Evolutionary conservation across 2,329 filamentous ascomycete species (phyloP).

Genomic region (Fusarium nematophilum): DNA sequence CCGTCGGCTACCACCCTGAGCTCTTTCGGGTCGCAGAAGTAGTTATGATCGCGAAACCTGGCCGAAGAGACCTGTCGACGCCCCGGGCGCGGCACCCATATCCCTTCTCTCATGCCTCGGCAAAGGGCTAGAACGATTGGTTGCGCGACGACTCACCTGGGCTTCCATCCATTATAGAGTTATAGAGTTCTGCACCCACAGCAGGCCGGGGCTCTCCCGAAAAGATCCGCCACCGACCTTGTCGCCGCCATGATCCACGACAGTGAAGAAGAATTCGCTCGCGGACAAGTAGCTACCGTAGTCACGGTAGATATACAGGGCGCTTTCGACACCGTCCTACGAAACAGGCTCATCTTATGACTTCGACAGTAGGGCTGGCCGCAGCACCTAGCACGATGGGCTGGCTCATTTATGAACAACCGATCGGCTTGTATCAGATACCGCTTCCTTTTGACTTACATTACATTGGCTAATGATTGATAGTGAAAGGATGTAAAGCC

Average conservation of each 20-base stretch:
- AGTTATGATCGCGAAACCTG: conserved; percentile 40
- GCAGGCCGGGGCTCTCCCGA: conserved; percentile 38
- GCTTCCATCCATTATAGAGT: conserved; percentile 29
- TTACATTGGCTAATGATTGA: too few relatives aligned
- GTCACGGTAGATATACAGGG: conserved; percentile 32
- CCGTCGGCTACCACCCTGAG: conserved; percentile 31
- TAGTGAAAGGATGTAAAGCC: too few relatives aligned
- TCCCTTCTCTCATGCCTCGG: too few relatives aligned
- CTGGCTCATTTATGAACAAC: conserved; percentile 24
- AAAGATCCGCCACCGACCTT: conserved; percentile 19
- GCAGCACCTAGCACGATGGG: conserved; percentile 17
- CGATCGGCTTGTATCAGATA: conserved; percentile 7
- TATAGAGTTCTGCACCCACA: conserved; percentile 33
- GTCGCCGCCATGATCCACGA: conserved; percentile 30
- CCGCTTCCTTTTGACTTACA: too few relatives aligned
- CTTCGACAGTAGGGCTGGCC: conserved; percentile 30
- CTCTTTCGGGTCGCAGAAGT: too few relatives aligned
- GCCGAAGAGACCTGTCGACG: conserved; percentile 30
- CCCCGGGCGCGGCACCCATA: conserved; percentile 38
- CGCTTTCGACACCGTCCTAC: conserved; percentile 33
- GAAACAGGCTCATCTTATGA: conserved; percentile 27
- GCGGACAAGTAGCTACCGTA: conserved; percentile 20
- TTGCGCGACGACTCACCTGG: conserved; percentile 35
- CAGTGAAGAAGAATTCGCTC: conserved; percentile 30
- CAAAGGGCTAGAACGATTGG: conserved; percentile 41